A percentile compares a stretch with the other conserved stretches of the same genome.
phyloP scores from a whole-genome alignment of 2,329 filamentous ascomycete species.

The Rutstroemia sp. region DNA sequence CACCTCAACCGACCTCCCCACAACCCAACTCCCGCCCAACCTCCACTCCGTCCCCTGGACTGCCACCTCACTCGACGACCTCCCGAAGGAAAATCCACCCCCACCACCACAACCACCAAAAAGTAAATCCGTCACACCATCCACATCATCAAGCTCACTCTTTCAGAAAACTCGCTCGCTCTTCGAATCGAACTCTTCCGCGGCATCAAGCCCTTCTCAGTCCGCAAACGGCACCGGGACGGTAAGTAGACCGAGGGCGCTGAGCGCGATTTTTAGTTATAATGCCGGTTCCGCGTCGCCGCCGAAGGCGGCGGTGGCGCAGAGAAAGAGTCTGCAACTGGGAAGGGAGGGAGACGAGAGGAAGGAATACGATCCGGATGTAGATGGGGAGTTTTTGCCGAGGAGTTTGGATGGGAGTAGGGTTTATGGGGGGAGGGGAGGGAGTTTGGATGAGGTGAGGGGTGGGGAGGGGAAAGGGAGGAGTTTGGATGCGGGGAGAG shows the following conservation, averaged over 20 bases:
- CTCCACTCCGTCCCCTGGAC: constrained; percentile 3
- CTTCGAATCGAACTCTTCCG: constrained; percentile 17
- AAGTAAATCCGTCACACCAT: constrained; percentile 1
- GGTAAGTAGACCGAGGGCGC: background rate
- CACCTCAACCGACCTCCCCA: background rate
- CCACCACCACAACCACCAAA: background rate
- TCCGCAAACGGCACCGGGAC: background rate
- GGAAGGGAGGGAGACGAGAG: background rate
- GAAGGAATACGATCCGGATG: constrained; percentile 3
- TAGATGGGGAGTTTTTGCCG: constrained; percentile 1
- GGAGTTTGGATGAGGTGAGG: background rate
- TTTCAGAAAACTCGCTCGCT: constrained; percentile 24
- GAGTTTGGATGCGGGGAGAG: background rate
- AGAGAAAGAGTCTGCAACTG: background rate
- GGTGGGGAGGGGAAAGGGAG: background rate
- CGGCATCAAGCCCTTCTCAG: background rate
- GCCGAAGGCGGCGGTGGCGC: background rate
- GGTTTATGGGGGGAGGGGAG: background rate
- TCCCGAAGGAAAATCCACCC: background rate
- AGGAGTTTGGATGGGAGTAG: background rate
- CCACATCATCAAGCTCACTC: constrained; percentile 15
- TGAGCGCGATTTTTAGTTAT: background rate
- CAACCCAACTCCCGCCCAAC: background rate
- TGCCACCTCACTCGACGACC: background rate
- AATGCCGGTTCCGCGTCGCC: background rate